Base-by-base conservation (phyloP, 352 stramenopile species). In the Elongisporangium anandrum region DNA sequence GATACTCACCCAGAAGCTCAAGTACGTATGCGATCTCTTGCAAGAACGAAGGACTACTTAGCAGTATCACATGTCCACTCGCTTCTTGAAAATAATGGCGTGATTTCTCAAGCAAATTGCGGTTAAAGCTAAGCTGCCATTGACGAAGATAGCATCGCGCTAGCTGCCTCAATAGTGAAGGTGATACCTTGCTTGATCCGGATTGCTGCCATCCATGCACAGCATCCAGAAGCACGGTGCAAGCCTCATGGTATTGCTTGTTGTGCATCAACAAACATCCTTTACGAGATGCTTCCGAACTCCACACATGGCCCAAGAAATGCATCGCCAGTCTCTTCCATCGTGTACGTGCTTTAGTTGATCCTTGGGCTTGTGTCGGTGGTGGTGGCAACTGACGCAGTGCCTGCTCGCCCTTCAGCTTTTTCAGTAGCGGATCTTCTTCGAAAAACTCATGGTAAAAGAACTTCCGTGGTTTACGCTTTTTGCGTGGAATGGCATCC, bases 401-500 rank as follows among this genome's bases (percentile, higher is more conserved):
- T 16, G 59, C 29, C 1, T 41, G 29, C 9, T 41, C 29, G 6
- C 4, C 29, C 29, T 41, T 41, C 4, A 41, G 29, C 29, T 15
- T 41, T 4, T 15, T 47, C 45, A 87, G 63, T 19, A 87, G 75
- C 0, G 69, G 68, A 45, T 89, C 77, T 17, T 84, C 69, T 60
- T 89, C 75, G 53, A 85, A 87, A 56, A 85, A 89, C 52, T 89
- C 77, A 50, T 89, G 79, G 54, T 87, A 89, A 60, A 89, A 89
- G 56, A 89, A 89, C 48, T 70, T 69, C 6, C 73, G 73, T 8
- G 61, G 66, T 24, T 75, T 80, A 4, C 73, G 65, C 41, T 79
- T 83, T 53, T 75, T 82, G 2, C 29, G 57, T 4, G 71, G 75
- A 0, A 87, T 65, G 6, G 65, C 64, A 0, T 81, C 68, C 20